phyloP scores from a whole-genome alignment of 805 yeast genomes.

The Suhomyces sp. region DNA sequence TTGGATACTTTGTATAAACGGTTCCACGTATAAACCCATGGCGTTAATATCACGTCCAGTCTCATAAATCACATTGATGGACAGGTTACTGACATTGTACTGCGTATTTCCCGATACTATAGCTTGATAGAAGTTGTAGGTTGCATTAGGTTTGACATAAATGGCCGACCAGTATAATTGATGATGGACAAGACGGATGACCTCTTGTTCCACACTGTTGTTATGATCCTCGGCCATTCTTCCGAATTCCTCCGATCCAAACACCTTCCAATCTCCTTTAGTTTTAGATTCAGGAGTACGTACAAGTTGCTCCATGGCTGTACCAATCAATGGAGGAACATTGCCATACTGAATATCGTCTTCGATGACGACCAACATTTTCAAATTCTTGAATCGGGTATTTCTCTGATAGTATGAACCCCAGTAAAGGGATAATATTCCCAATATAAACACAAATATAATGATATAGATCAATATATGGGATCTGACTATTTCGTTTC shows the following conservation, averaged over 20 bases:
- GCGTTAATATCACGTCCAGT: constrained; percentile 62
- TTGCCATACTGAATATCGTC: constrained; percentile 25
- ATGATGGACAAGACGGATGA: constrained; percentile 22
- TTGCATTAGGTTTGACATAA: constrained; percentile 25
- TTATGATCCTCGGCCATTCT: constrained; percentile 22
- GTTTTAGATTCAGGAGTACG: constrained; percentile 15
- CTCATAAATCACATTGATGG: constrained; percentile 50
- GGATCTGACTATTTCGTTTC: constrained; percentile 18
- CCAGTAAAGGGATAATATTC: constrained; percentile 41
- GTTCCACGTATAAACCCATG: constrained; percentile 43
- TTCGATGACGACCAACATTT: constrained; percentile 37
- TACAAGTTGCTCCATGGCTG: constrained; percentile 17
- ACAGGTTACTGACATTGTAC: constrained; percentile 26
- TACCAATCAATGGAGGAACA: constrained; percentile 27
- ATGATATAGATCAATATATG: constrained; percentile 23
- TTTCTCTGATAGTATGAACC: constrained; percentile 35
- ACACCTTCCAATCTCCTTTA: constrained; percentile 24
- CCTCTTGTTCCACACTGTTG: constrained; percentile 17
- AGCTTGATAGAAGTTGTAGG: constrained; percentile 36
- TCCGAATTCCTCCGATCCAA: constrained; percentile 25
- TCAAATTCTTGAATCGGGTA: constrained; percentile 29
- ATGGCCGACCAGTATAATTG: constrained; percentile 32
- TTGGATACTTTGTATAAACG: constrained; percentile 41
- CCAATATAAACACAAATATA: constrained; percentile 26
- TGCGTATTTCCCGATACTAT: constrained; percentile 32